Evolutionary conservation across 345 rosid genomes (phyloP).

Genomic region (Melaleuca quinquenervia): DNA sequence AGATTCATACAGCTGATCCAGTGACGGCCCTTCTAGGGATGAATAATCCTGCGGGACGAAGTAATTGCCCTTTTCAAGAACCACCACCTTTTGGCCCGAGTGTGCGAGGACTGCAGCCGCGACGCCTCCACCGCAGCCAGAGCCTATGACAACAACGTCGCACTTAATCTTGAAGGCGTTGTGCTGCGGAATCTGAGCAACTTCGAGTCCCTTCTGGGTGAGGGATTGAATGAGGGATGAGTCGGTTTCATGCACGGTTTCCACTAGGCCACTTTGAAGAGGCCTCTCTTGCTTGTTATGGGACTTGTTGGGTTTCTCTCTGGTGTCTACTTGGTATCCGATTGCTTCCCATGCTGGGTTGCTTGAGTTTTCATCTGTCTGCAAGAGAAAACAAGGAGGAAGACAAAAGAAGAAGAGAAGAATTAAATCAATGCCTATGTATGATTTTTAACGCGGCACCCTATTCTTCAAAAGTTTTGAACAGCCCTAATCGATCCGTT

Average conservation of each 20-base stretch:
- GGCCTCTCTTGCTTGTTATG: not conserved
- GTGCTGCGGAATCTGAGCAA: not conserved
- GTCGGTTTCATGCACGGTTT: not conserved
- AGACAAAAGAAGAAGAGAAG: not conserved
- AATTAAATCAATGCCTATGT: not conserved
- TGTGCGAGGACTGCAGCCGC: constrained; percentile 1
- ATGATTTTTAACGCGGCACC: not conserved
- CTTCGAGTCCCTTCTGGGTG: not conserved
- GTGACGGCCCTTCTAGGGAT: constrained; percentile 1
- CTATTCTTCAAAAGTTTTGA: not conserved
- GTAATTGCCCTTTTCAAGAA: constrained; percentile 9
- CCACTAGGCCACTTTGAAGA: constrained; percentile 1
- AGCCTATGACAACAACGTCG: not conserved
- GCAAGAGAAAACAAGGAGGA: not conserved
- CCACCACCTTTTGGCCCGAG: constrained; percentile 1
- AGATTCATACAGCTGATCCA: not conserved
- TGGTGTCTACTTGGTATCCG: not conserved
- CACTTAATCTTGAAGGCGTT: not conserved
- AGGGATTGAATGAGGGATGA: constrained; percentile 2
- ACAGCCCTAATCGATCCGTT: not conserved
- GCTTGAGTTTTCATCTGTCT: not conserved
- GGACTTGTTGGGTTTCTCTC: not conserved
- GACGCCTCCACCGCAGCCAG: constrained; percentile 3
- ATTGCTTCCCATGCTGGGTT: constrained; percentile 4
- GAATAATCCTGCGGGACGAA: not conserved